A percentile compares a stretch with the other conserved stretches of the same genome.
Evolutionary conservation across 2,329 filamentous ascomycete genomes (phyloP).

Genomic region (Fusarium caatingaense): DNA sequence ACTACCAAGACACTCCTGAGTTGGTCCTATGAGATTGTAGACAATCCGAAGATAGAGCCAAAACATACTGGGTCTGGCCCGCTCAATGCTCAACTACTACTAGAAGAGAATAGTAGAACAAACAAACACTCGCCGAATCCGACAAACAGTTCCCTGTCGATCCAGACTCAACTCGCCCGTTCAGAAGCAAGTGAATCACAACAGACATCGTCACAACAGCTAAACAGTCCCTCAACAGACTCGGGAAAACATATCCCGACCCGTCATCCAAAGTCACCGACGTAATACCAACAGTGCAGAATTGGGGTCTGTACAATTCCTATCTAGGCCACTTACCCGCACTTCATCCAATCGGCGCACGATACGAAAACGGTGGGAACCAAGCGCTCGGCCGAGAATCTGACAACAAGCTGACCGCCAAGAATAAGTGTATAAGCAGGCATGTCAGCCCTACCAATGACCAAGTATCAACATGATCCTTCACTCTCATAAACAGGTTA

Average conservation of each 20-base stretch:
- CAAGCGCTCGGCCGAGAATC: background rate
- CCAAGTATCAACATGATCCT: background rate
- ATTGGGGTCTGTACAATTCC: background rate
- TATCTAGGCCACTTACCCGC: background rate
- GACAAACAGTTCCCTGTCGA: background rate
- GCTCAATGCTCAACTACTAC: too few relatives aligned
- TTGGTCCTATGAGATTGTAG: background rate
- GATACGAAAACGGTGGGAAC: background rate
- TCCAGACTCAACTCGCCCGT: background rate
- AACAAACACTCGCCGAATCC: background rate
- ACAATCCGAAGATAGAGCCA: background rate
- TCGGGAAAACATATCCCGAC: background rate
- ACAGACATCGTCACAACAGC: background rate
- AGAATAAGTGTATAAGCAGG: background rate
- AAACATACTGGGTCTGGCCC: too few relatives aligned
- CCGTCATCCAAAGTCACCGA: background rate
- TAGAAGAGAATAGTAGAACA: background rate
- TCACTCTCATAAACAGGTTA: background rate
- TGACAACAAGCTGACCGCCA: conserved; percentile 20
- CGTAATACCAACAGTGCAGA: background rate
- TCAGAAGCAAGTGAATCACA: background rate
- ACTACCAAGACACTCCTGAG: background rate
- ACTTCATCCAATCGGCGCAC: background rate
- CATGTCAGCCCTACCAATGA: conserved; percentile 14
- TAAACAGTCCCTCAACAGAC: background rate